Evolutionary conservation across 2,329 filamentous ascomycete species (phyloP), one percentile per base, ranked within the genome.

Genomic region (Arthrocladium fulminans): DNA sequence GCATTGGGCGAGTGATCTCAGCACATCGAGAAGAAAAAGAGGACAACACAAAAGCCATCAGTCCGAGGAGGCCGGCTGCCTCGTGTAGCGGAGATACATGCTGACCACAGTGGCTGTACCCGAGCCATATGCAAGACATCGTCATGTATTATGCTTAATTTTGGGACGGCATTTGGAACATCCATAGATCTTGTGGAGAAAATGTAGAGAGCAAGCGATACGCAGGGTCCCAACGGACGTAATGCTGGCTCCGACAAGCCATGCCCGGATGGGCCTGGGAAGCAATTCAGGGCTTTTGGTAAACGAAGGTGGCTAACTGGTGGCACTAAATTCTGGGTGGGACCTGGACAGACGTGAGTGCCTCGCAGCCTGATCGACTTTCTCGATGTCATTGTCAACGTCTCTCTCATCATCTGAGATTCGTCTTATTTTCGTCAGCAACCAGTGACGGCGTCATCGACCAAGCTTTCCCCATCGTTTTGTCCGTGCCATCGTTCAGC

Each of bases 91-190:
- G n/a, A 8, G n/a, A 7, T n/a, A 8, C 10, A 35, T 15, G 13
- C 13, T 29, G 7, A 15, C 32, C 20, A 25, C 13, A 44, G 41
- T 24, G 27, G 41, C 41, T 30, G 25, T 3, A 44, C 17, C 37
- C 12, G 8, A n/a, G 17, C 22, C 6, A 24, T 6, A 40, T 15
- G 17, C 23, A 30, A 7, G 17, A 2, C 24, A 29, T 13, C 24
- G 41, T 29, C 41, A 44, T 44, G 10, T 20, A 44, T 17, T 44
- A 30, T n/a, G 41, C 41, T 29, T 30, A 44, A 32, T 8, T 20
- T 27, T 23, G 22, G 22, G 15, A 7, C 22, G 20, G 19, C 13
- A 40, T 3, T 8, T 40, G 15, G 37, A 22, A 5, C 6, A 17
- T 20, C 17, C 17, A 40, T 17, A 41, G 24, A 24, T 15, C 3